A percentile compares a stretch with the other conserved stretches of the same genome.
These are phyloP conservation scores for Novymonas esmeraldas DNA, from an alignment of 208 protist species.

Conservation along the genomic window DNA sequence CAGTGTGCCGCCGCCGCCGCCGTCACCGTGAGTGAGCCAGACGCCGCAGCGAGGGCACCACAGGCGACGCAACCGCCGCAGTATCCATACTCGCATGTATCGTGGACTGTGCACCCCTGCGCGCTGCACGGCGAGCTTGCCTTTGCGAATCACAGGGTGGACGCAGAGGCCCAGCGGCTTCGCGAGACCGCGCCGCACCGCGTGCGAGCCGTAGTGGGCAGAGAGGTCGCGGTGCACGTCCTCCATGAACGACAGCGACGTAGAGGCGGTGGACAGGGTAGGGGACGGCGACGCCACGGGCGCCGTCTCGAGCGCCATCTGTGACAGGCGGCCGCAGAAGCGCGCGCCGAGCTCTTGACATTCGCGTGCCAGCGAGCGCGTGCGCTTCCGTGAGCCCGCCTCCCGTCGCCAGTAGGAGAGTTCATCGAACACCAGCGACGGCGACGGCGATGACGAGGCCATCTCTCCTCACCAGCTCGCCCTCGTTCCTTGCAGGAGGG, in stretches of 20 bases:
- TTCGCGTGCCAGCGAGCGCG: constrained; percentile 28
- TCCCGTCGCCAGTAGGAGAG: constrained; percentile 20
- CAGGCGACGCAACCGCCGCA: constrained; percentile 26
- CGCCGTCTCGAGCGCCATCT: constrained; percentile 22
- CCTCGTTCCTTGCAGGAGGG: too few species aligned
- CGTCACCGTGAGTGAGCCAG: constrained; percentile 35
- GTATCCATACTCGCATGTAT: constrained; percentile 51
- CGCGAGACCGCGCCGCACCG: constrained; percentile 49
- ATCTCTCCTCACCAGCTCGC: too few species aligned
- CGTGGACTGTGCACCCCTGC: constrained; percentile 37
- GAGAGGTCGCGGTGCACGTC: constrained; percentile 60
- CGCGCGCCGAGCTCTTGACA: constrained; percentile 62
- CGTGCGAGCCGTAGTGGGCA: constrained; percentile 78
- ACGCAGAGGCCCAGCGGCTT: constrained; percentile 65
- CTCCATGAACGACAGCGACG: neutral
- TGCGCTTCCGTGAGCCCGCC: neutral
- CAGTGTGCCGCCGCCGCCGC: neutral
- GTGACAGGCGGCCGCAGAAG: constrained; percentile 77
- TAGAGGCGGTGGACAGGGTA: neutral
- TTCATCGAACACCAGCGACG: constrained; percentile 16
- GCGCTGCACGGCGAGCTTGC: neutral
- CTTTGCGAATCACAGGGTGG: constrained; percentile 29
- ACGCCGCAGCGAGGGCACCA: constrained; percentile 76
- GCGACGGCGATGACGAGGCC: neutral
- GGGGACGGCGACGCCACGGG: neutral